Percentiles rank a stretch among this genome's conserved stretches.
phyloP scores from a whole-genome alignment of 2,329 filamentous ascomycete species.

The Xylaria sp. region DNA sequence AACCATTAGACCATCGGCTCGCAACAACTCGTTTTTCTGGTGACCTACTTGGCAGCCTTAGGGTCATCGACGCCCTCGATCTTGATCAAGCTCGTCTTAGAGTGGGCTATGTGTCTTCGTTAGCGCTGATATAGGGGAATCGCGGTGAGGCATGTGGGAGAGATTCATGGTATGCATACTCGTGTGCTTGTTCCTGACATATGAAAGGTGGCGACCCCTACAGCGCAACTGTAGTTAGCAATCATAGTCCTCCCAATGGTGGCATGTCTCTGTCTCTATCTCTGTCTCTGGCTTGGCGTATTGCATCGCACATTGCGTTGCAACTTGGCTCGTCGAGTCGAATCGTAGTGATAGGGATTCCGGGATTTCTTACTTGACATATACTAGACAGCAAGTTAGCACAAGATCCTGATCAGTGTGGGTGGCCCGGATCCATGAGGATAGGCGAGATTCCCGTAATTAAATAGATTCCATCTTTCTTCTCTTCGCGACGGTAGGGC shows the following conservation, averaged over 20 bases:
- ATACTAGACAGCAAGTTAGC: conserved; percentile 71
- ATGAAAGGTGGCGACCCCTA: conserved; percentile 98
- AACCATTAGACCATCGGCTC: conserved; percentile 39
- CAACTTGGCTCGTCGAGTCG: conserved; percentile 19
- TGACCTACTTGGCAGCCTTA: conserved; percentile 83
- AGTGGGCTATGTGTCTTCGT: conserved; percentile 89
- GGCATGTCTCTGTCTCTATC: too few relatives aligned
- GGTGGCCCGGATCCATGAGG: background rate
- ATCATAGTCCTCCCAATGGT: conserved; percentile 13
- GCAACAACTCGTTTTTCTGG: conserved; percentile 4
- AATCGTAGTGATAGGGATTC: conserved; percentile 19
- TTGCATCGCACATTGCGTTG: conserved; percentile 19
- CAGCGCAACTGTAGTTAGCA: conserved; percentile 43
- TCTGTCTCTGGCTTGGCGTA: conserved; percentile 15
- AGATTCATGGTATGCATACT: conserved; percentile 55
- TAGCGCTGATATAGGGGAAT: conserved; percentile 57
- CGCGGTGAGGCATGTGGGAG: conserved; percentile 1
- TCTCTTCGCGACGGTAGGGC: background rate
- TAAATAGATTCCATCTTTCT: background rate
- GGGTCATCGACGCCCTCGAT: conserved; percentile 97
- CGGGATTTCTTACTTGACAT: conserved; percentile 76
- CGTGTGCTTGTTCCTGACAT: conserved; percentile 60
- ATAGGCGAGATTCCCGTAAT: conserved; percentile 25
- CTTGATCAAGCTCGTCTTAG: conserved; percentile 94
- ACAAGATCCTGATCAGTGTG: conserved; percentile 33